Evolutionary conservation across 345 rosid species (phyloP), one percentile per base, ranked within the genome.

Genomic region (Garcia nutans): DNA sequence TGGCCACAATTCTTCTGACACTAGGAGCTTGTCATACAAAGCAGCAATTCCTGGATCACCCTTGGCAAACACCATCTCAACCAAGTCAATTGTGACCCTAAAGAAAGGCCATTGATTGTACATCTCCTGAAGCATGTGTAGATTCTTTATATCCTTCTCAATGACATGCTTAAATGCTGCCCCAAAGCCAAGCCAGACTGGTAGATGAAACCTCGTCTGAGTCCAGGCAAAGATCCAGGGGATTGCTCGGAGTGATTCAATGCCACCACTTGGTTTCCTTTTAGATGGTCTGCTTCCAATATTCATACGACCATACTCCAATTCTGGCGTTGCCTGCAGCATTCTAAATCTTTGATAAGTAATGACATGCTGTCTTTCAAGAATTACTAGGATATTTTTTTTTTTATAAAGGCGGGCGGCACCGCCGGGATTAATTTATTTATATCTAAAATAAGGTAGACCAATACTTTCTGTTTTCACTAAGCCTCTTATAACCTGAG

Each of bases 201-300:
- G 98, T 65, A 93, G 98, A 87, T 93, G 98, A 76, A 96, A 93
- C 78, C 97, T 89, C 12, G 97, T 96, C 77, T 89, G 98, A 0
- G 97, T 93, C 99, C 98, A 96, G 1, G 93, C 98, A 85, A 96
- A 96, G 73, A 96, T 93, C 98, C 97, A 93, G 37, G 99, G 98
- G 82, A 96, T 96, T 57, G 98, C 98, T 70, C 98, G 91, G 12
- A 96, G 95, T 59, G 98, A 88, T 80, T 93, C 97, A 0, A 96
- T 93, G 49, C 99, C 99, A 28, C 99, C 98, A 42, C 97, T 92
- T 20, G 98, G 99, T 86, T 92, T 93, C 80, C 98, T 72, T 88
- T 92, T 96, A 50, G 99, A 91, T 59, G 98, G 99, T 69, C 98
- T 87, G 58, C 99, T 96, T 66, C 98, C 99, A 20, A 93, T 93